A percentile compares a stretch with the other conserved stretches of the same genome.
Conservation (phyloP, 2,329 filamentous ascomycete species). For the Alternaria burnsii region DNA sequence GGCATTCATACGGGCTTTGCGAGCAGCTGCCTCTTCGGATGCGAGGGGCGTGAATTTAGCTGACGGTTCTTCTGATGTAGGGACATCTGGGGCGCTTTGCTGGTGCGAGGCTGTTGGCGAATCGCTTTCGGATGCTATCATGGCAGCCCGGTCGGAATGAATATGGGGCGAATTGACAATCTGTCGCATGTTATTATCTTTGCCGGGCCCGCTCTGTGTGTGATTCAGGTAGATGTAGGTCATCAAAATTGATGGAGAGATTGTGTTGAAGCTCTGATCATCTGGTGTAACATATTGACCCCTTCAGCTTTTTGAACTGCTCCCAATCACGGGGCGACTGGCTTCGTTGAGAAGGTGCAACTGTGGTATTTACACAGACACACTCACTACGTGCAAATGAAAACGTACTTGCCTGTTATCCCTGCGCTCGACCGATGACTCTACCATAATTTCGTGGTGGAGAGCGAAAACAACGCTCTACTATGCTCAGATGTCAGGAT, state of each 20-base stretch:
- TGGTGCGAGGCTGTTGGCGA: not conserved
- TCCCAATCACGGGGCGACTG: not conserved
- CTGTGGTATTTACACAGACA: not conserved
- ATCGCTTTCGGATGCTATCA: not conserved
- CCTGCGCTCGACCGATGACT: not conserved
- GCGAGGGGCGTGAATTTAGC: slow-evolving; percentile 11
- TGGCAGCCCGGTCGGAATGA: not conserved
- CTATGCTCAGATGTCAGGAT: not conserved
- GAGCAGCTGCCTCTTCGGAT: slow-evolving; percentile 18
- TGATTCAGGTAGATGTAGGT: not conserved
- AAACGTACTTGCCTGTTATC: not conserved
- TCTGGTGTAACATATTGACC: not conserved
- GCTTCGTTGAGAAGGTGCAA: not conserved
- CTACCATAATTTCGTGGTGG: not conserved
- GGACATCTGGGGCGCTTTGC: not conserved
- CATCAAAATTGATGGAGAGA: not conserved
- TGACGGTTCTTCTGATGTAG: not conserved
- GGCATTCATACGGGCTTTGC: slow-evolving; percentile 29
- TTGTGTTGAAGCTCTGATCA: not conserved
- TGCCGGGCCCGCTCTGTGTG: not conserved
- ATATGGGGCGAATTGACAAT: not conserved
- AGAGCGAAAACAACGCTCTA: not conserved
- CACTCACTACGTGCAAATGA: not conserved
- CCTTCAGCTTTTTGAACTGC: not conserved
- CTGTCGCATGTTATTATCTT: not conserved